Percentiles rank a stretch among this genome's conserved stretches.
phyloP scores from a whole-genome alignment of 169 alveolate species.

The Cryptosporidium viatorum region DNA sequence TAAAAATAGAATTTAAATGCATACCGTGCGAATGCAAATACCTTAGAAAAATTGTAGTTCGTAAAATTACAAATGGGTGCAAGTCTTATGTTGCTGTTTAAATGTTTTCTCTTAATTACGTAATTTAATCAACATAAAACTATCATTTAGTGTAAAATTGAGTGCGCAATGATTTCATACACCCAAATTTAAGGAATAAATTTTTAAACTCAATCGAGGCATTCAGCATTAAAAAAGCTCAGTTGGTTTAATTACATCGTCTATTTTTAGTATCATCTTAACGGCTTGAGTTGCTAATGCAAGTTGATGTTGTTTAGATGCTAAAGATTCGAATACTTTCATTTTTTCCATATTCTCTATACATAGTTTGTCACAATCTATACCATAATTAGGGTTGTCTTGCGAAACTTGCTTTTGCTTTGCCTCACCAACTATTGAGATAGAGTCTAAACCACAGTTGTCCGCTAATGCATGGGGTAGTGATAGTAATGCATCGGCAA shows the following conservation, averaged over 20 bases:
- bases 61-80: conserved; percentile 4
- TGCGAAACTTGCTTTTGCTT: conserved; percentile 89
- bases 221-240: conserved; percentile 67
- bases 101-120: not conserved
- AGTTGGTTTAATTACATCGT: conserved; percentile 94
- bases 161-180: not conserved
- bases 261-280: conserved; percentile 98
- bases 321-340: conserved; percentile 94
- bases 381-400: conserved; percentile 77
- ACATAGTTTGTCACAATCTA: conserved; percentile 77
- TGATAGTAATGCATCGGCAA: conserved; percentile 97
- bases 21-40: not conserved
- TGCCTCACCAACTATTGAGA: conserved; percentile 92
- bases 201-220: not conserved
- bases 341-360: conserved; percentile 90
- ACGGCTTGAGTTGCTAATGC: conserved; percentile 98
- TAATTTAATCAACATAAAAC: not conserved
- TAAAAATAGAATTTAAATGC: not conserved
- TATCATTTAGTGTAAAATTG: not conserved
- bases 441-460: conserved; percentile 95
- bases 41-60: not conserved
- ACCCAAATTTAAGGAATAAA: not conserved
- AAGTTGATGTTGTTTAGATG: conserved; percentile 94
- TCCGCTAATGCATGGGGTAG: conserved; percentile 97
- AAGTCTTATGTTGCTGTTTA: not conserved